Evolutionary conservation across 495 filamentous ascomycete genomes (phyloP).

Genomic region (Podospora pseudopauciseta): DNA sequence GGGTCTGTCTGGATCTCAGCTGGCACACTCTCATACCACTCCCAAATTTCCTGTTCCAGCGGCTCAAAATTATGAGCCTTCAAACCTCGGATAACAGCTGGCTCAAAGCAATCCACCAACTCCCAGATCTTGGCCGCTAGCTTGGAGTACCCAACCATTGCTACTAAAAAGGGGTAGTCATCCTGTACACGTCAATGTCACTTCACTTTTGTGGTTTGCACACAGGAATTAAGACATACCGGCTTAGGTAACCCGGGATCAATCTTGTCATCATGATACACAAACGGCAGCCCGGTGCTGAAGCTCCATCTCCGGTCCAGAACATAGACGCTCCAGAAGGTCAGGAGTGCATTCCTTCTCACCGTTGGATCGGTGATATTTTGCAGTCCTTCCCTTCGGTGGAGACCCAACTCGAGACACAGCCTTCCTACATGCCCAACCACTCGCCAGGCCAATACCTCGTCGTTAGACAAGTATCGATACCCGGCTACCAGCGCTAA

Average conservation of each 20-base stretch:
- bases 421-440: conserved; percentile 72
- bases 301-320: conserved; percentile 81
- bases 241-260: conserved; percentile 74
- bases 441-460: conserved; percentile 73
- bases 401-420: conserved; percentile 77
- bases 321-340: conserved; percentile 79
- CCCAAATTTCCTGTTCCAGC: conserved; percentile 70
- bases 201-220: background rate
- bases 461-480: conserved; percentile 77
- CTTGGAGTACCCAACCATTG: conserved; percentile 73
- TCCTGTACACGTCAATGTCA: conserved; percentile 47
- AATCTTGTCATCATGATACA: conserved; percentile 77
- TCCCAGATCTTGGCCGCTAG: conserved; percentile 80
- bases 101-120: conserved; percentile 56
- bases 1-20: conserved; percentile 32
- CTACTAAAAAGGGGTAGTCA: conserved; percentile 64
- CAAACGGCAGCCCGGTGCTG: conserved; percentile 75
- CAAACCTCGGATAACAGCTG: conserved; percentile 47
- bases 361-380: conserved; percentile 62
- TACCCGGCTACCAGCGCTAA: conserved; percentile 76
- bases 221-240: conserved; percentile 44
- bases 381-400: conserved; percentile 68
- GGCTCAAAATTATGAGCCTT: conserved; percentile 65
- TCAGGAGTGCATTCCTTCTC: conserved; percentile 55
- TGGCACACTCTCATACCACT: conserved; percentile 62